These are phyloP conservation scores for Xylaria intraflava DNA, from an alignment of 495 filamentous ascomycete species.

Conservation along the genomic window DNA sequence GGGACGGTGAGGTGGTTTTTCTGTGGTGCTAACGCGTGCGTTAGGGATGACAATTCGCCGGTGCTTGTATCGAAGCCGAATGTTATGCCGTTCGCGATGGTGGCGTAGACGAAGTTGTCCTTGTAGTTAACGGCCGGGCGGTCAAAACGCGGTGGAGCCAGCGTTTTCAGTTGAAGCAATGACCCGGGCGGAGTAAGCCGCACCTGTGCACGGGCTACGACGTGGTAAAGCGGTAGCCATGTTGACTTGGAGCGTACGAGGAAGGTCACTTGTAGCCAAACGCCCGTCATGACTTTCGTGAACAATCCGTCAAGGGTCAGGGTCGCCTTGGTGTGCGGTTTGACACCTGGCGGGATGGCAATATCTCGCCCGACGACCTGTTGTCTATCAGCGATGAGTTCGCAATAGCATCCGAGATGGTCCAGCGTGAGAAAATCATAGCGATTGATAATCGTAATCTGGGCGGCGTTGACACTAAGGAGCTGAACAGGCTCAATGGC, in stretches of 20 bases:
- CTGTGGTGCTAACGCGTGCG: conserved; percentile 11
- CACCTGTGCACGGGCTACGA: conserved; percentile 49
- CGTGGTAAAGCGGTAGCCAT: conserved; percentile 43
- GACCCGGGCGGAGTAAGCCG: conserved; percentile 24
- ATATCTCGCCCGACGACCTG: conserved; percentile 24
- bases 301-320: conserved; percentile 19
- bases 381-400: conserved; percentile 34
- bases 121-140: conserved; percentile 14
- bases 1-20: conserved; percentile 40
- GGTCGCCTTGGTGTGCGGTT: conserved; percentile 30
- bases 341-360: conserved; percentile 30
- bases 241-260: conserved; percentile 20
- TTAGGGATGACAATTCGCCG: conserved; percentile 36
- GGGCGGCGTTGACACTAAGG: conserved; percentile 22
- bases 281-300: conserved; percentile 16
- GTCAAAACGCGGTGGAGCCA: conserved; percentile 2
- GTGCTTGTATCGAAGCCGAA: conserved; percentile 40
- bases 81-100: conserved; percentile 15
- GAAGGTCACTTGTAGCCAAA: conserved; percentile 45
- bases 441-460: conserved; percentile 44
- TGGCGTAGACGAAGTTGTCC: conserved; percentile 24
- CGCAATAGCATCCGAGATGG: conserved; percentile 42
- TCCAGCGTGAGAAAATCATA: conserved; percentile 49
- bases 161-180: conserved; percentile 22
- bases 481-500: conserved; percentile 56